A percentile compares a stretch with the other conserved stretches of the same genome.
These are phyloP conservation scores for Lodderomyces pseudojiufengensis DNA, from an alignment of 1,139 yeast species.

Conservation along the genomic window DNA sequence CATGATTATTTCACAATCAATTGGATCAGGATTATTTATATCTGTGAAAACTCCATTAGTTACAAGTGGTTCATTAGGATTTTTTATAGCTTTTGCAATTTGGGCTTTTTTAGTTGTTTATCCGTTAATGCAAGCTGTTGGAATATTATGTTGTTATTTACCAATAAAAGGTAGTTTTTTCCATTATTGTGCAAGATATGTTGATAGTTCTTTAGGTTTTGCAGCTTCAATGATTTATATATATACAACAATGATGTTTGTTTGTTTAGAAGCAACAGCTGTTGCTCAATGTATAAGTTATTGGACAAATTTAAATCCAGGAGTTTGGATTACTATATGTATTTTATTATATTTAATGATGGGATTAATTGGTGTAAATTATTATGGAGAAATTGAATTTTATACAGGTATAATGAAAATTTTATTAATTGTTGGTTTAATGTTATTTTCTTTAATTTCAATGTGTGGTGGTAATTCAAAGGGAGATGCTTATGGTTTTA, in stretches of 20 bases:
- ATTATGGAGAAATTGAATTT: conserved; percentile 41
- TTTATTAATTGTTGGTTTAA: conserved; percentile 36
- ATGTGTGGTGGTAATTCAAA: conserved; percentile 42
- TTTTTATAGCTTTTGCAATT: conserved; percentile 32
- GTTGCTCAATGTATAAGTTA: conserved; percentile 33
- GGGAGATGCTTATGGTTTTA: conserved; percentile 36
- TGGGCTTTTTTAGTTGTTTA: conserved; percentile 35
- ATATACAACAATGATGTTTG: conserved; percentile 35
- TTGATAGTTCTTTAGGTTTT: conserved; percentile 41
- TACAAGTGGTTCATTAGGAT: conserved; percentile 35
- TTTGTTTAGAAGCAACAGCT: conserved; percentile 37
- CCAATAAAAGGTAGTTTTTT: conserved; percentile 39
- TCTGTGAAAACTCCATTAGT: conserved; percentile 34
- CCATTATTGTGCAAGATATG: conserved; percentile 36
- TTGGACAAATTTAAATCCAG: conserved; percentile 40
- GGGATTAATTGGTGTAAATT: conserved; percentile 35
- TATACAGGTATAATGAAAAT: conserved; percentile 36
- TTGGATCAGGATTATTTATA: conserved; percentile 47
- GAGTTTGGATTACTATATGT: conserved; percentile 33
- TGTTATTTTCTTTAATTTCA: conserved; percentile 35
- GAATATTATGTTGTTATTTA: conserved; percentile 38
- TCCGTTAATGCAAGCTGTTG: conserved; percentile 40
- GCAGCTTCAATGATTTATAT: conserved; percentile 35
- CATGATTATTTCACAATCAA: conserved; percentile 50
- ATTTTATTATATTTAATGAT: conserved; percentile 27